phyloP scores from a whole-genome alignment of 805 yeast species.

The Wickerhamiella nectarea region DNA sequence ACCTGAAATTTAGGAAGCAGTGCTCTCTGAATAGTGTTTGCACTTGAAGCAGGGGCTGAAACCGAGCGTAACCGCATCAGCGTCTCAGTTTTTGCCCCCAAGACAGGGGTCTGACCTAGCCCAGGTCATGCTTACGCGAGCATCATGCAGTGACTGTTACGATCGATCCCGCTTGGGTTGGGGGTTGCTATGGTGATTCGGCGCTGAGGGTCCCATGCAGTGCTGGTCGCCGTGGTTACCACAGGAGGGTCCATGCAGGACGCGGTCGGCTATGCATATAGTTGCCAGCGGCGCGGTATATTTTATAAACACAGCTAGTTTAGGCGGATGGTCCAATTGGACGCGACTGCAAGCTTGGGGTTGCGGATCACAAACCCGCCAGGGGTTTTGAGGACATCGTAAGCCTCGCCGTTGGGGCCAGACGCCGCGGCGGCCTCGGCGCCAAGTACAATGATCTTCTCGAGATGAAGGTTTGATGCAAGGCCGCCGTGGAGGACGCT shows the following conservation, averaged over 20 bases:
- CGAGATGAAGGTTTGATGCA: constrained; percentile 14
- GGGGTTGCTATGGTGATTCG: too few relatives aligned
- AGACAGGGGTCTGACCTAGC: too few relatives aligned
- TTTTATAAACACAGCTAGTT: background rate
- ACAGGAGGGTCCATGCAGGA: too few relatives aligned
- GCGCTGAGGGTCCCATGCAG: too few relatives aligned
- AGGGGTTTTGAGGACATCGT: constrained; percentile 12
- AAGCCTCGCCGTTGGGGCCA: constrained; percentile 13
- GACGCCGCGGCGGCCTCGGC: constrained; percentile 28
- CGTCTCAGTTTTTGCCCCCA: too few relatives aligned
- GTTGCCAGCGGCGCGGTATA: too few relatives aligned
- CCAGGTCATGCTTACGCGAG: background rate
- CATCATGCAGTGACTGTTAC: background rate
- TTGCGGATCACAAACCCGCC: constrained; percentile 31
- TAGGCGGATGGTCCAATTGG: constrained; percentile 33
- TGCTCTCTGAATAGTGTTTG: too few relatives aligned
- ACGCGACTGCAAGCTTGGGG: constrained; percentile 36
- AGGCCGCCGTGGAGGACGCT: constrained; percentile 11
- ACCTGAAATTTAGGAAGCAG: too few relatives aligned
- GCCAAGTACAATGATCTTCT: constrained; percentile 20
- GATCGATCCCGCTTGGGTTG: too few relatives aligned
- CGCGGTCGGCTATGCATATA: background rate
- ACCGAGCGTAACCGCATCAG: too few relatives aligned
- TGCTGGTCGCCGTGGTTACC: too few relatives aligned
- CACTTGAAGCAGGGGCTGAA: too few relatives aligned